A percentile compares a stretch with the other conserved stretches of the same genome.
phyloP scores from a whole-genome alignment of 2,329 filamentous ascomycete species.

The Zasmidium citrigriseum region DNA sequence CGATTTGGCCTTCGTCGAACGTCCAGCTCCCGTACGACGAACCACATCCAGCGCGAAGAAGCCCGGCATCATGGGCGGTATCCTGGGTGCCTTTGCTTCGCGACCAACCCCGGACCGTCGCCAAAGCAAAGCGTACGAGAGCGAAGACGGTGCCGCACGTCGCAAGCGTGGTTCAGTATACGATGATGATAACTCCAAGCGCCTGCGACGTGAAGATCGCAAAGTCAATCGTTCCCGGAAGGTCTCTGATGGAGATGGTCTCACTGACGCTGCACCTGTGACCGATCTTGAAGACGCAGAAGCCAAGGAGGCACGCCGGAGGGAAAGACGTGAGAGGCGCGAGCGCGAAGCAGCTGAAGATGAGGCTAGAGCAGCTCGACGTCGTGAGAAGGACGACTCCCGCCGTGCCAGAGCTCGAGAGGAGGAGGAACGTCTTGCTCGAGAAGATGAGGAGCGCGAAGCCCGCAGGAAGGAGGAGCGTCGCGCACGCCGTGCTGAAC shows the following conservation, averaged over 20 bases:
- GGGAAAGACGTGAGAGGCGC: constrained; percentile 36
- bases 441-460: constrained; percentile 32
- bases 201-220: constrained; percentile 39
- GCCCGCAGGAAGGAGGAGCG: constrained; percentile 29
- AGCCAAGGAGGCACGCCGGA: constrained; percentile 33
- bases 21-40: constrained; percentile 56
- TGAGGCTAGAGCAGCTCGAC: constrained; percentile 27
- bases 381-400: constrained; percentile 27
- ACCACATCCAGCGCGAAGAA: constrained; percentile 62
- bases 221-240: constrained; percentile 34
- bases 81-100: constrained; percentile 43
- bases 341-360: constrained; percentile 22
- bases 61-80: constrained; percentile 62
- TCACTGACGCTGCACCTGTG: constrained; percentile 27
- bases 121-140: constrained; percentile 36
- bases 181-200: constrained; percentile 36
- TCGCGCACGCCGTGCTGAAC: constrained; percentile 29
- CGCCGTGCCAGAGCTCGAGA: constrained; percentile 30
- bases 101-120: constrained; percentile 29
- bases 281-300: constrained; percentile 35
- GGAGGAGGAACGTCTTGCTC: constrained; percentile 31
- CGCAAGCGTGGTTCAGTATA: constrained; percentile 35
- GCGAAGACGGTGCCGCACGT: constrained; percentile 32
- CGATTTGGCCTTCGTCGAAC: constrained; percentile 55
- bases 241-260: constrained; percentile 30